phyloP scores from a whole-genome alignment of 306 rosid genomes.

The Albizia julibrissin region DNA sequence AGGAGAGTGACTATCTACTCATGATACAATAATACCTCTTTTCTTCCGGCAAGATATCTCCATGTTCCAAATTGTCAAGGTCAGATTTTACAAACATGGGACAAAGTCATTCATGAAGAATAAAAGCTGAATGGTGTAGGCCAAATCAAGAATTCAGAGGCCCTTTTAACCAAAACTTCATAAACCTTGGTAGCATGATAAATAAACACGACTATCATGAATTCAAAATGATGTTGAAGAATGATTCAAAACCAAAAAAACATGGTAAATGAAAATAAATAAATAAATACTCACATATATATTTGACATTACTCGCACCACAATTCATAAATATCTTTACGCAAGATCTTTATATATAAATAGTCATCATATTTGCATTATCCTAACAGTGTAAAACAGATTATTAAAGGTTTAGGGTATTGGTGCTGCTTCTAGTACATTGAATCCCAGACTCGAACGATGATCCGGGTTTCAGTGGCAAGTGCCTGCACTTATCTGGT shows the following conservation, averaged over 20 bases:
- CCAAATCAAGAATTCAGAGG: conserved; percentile 8
- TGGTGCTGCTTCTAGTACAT: background rate
- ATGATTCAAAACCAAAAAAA: background rate
- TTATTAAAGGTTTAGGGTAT: background rate
- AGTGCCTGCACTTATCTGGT: background rate
- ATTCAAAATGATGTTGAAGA: background rate
- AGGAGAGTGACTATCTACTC: conserved; percentile 22
- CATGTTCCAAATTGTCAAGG: background rate
- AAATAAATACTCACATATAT: too few relatives aligned
- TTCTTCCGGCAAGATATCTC: background rate
- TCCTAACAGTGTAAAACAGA: background rate
- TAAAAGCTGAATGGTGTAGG: background rate
- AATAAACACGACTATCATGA: background rate
- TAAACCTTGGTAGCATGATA: background rate
- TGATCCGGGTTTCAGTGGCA: background rate
- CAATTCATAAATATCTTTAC: too few relatives aligned
- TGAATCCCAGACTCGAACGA: background rate
- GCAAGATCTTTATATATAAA: too few relatives aligned
- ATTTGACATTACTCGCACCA: too few relatives aligned
- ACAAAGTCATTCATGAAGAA: conserved; percentile 15
- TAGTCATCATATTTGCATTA: background rate
- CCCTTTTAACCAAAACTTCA: conserved; percentile 3
- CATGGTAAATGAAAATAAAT: background rate
- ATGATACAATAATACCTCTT: background rate
- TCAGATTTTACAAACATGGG: background rate